Conservation (phyloP, 805 yeast genomes). For the Sugiyamaella floridensis region DNA sequence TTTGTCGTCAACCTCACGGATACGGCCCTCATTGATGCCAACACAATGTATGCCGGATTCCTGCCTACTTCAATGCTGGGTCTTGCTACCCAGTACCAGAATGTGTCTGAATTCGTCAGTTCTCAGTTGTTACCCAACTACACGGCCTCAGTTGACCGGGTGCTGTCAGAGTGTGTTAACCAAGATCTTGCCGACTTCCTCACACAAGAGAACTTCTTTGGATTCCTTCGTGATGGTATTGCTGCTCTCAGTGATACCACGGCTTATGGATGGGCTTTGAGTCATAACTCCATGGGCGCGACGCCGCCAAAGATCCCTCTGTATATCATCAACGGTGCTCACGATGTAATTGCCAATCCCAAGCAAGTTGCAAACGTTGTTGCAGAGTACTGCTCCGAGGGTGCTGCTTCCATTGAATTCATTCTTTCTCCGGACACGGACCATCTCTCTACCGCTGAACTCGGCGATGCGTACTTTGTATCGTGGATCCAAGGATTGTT, state of each 20-base stretch:
- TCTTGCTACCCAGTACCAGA: slow-evolving; percentile 19
- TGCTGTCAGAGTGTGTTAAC: slow-evolving; percentile 10
- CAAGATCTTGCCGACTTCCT: slow-evolving; percentile 10
- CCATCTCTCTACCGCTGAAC: slow-evolving; percentile 7
- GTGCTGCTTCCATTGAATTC: slow-evolving; percentile 9
- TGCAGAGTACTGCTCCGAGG: slow-evolving; percentile 11
- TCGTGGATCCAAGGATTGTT: slow-evolving; percentile 4
- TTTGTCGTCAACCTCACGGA: slow-evolving; percentile 20
- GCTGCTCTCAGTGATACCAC: slow-evolving; percentile 10
- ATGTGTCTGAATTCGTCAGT: slow-evolving; percentile 5
- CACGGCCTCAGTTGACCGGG: background rate
- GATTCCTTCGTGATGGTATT: slow-evolving; percentile 16
- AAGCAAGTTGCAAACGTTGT: slow-evolving; percentile 15
- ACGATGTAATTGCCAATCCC: slow-evolving; percentile 19
- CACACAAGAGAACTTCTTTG: slow-evolving; percentile 15
- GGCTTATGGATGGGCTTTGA: slow-evolving; percentile 7
- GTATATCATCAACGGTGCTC: slow-evolving; percentile 19
- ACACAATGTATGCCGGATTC: slow-evolving; percentile 19
- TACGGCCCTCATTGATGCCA: slow-evolving; percentile 14
- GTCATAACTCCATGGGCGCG: slow-evolving; percentile 15
- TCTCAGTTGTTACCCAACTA: slow-evolving; percentile 3
- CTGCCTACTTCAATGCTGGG: slow-evolving; percentile 18
- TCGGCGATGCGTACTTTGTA: slow-evolving; percentile 9
- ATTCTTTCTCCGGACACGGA: slow-evolving; percentile 5
- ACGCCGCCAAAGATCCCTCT: slow-evolving; percentile 18